phyloP scores from a whole-genome alignment of 331 rosid genomes.

The Pyrus hybrid region DNA sequence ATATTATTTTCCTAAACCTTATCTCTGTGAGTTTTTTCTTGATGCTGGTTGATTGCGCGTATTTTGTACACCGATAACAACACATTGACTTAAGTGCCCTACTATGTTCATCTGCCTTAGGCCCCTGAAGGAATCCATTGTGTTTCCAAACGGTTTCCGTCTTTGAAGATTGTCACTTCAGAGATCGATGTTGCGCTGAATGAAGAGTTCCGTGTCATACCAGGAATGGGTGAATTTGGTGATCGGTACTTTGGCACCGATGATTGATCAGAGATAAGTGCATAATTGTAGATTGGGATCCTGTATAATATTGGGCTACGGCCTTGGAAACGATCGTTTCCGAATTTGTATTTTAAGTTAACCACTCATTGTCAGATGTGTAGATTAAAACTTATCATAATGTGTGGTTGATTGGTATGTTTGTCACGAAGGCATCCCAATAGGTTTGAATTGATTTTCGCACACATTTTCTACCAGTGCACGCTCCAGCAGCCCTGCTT shows the following conservation, averaged over 20 bases:
- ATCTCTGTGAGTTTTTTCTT: conserved; percentile 69
- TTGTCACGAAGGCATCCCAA: not conserved
- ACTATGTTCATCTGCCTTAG: conserved; percentile 24
- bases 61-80: not conserved
- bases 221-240: conserved; percentile 95
- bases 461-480: not conserved
- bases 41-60: conserved; percentile 2
- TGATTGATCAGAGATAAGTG: conserved; percentile 10
- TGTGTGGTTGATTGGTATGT: not conserved
- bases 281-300: not conserved
- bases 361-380: no score
- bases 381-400: no score
- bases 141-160: conserved; percentile 70
- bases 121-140: conserved; percentile 99
- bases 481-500: not conserved
- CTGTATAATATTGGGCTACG: no score
- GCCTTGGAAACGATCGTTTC: not conserved
- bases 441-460: no score
- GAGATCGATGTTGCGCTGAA: conserved; percentile 83
- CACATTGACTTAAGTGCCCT: not conserved
- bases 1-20: conserved; percentile 86
- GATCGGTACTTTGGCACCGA: conserved; percentile 97
- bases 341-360: not conserved
- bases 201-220: conserved; percentile 83
- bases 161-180: conserved; percentile 89